Base-by-base conservation (phyloP, 768 basidiomycete species). In the Termitomyces sp. region DNA sequence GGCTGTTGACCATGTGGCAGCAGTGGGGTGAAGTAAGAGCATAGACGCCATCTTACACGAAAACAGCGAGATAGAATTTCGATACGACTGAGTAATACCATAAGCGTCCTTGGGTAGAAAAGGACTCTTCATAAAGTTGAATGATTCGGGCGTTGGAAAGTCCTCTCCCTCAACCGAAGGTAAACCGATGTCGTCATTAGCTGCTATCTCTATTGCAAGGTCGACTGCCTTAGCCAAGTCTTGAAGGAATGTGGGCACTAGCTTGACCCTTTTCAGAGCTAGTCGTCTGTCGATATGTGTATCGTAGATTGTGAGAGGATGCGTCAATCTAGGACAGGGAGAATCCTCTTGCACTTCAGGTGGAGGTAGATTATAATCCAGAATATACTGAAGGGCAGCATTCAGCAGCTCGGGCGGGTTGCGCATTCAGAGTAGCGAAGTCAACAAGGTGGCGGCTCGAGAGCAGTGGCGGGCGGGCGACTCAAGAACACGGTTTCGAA, bases 231-330 rank as follows among this genome's bases (percentile, higher is more conserved):
- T 29, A 4, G 46, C 4, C 7, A 47, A 10, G 29, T 47, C n/a
- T 2, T 18, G 16, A 10, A 27, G 12, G 13, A 55, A 46, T 0
- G 50, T 46, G 5, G 57, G 57, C 0, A 42, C 24, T 1, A 46
- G 20, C 18, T 18, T 44, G 9, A 58, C 46, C 6, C 5, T 34
- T 32, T 46, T 58, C 6, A 58, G 32, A 13, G 52, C 10, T 0
- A 59, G 46, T 14, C 41, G 57, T 36, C 43, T 22, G 39, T 59
- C 57, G 16, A 59, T n/a, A 29, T 59, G 57, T 34, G 44, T 43
- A 41, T 59, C 57, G 22, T 59, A 59, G 52, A 59, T 42, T 20
- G 57, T 27, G 7, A 49, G 36, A 24, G 55, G 55, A n/a, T 46
- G 46, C 2, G 55, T 32, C 9, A 47, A 47, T 29, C 4, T 47